Conservation (phyloP, 768 basidiomycete species). For the Rickenella mellea region DNA sequence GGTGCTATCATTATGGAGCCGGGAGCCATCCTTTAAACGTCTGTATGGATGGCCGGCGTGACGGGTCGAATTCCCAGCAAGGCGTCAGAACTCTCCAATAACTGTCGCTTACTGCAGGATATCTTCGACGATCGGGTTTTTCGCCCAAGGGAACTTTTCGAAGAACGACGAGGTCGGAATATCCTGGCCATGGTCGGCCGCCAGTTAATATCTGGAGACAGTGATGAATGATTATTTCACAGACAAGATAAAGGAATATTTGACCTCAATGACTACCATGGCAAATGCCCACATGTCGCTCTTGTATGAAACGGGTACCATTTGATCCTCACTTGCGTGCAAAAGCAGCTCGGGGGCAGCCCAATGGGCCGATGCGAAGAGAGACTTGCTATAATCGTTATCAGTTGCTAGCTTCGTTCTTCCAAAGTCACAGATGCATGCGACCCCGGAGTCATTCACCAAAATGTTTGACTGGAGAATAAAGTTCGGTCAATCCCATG, state of each 20-base stretch:
- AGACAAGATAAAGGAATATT: not conserved
- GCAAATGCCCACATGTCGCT: not conserved
- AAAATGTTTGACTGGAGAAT: not conserved
- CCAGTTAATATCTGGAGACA: too few relatives aligned
- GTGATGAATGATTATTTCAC: too few relatives aligned
- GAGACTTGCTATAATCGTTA: not conserved
- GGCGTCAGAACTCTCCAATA: too few relatives aligned
- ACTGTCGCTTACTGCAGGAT: too few relatives aligned
- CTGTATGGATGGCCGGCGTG: too few relatives aligned
- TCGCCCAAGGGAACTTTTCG: too few relatives aligned
- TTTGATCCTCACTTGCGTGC: not conserved
- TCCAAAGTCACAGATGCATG: not conserved
- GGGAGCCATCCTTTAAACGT: too few relatives aligned
- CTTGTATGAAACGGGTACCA: not conserved
- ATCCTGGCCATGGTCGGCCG: too few relatives aligned
- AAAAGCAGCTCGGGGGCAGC: not conserved
- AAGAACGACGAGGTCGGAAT: too few relatives aligned
- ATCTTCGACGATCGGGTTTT: too few relatives aligned
- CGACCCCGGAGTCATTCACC: not conserved
- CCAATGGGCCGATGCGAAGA: not conserved
- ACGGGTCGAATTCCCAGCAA: too few relatives aligned
- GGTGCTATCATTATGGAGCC: too few relatives aligned
- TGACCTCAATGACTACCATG: not conserved
- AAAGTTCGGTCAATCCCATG: not conserved
- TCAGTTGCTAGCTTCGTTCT: not conserved